Conservation (phyloP, 2,329 filamentous ascomycete genomes). For the Xylaria sp. region DNA sequence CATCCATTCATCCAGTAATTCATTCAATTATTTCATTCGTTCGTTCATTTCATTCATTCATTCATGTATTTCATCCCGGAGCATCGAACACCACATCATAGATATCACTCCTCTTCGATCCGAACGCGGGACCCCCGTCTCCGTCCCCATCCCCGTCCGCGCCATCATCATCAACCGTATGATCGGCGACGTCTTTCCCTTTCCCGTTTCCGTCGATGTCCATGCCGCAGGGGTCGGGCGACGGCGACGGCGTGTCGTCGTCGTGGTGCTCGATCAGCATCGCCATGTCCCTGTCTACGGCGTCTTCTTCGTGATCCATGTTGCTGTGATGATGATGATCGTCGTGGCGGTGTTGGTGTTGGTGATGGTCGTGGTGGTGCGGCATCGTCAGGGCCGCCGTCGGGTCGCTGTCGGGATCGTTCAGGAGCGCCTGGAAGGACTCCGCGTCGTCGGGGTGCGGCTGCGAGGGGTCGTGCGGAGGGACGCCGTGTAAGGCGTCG, state of each 20-base stretch:
- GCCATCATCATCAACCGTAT: too few relatives aligned
- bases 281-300: slow-evolving; percentile 48
- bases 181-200: not conserved
- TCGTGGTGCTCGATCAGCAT: slow-evolving; percentile 48
- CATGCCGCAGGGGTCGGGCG: slow-evolving; percentile 36
- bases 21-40: not conserved
- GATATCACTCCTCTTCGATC: slow-evolving; percentile 44
- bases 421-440: slow-evolving; percentile 64
- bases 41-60: not conserved
- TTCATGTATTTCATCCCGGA: slow-evolving; percentile 14
- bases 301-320: slow-evolving; percentile 38
- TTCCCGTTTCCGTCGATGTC: slow-evolving; percentile 38
- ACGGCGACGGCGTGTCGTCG: slow-evolving; percentile 26
- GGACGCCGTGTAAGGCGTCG: slow-evolving; percentile 17
- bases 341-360: slow-evolving; percentile 12
- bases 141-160: not conserved
- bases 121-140: slow-evolving; percentile 10
- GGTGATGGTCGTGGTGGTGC: slow-evolving; percentile 32
- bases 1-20: not conserved
- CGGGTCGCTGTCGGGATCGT: slow-evolving; percentile 57
- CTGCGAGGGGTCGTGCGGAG: slow-evolving; percentile 16
- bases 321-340: slow-evolving; percentile 20
- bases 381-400: slow-evolving; percentile 27
- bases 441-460: slow-evolving; percentile 55
- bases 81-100: slow-evolving; percentile 45